Conservation (phyloP, 148 eudicot genomes). For the Talinum fruticosum region DNA sequence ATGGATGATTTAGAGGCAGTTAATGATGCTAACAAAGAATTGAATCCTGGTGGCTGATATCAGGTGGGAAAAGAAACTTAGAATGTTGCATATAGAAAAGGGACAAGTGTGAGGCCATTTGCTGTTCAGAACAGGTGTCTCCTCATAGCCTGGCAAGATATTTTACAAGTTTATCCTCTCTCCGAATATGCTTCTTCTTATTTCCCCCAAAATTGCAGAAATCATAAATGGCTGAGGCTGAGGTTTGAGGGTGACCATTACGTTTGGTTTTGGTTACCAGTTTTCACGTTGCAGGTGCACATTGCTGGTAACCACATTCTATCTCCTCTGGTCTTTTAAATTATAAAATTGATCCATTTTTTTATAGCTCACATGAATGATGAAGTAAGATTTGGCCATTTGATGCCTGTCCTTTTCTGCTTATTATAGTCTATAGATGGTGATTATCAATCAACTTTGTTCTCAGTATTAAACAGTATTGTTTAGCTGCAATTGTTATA, state of each 20-base stretch:
- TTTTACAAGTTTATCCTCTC: not conserved
- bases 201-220: not conserved
- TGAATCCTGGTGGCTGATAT: not conserved
- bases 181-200: no score
- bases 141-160: not conserved
- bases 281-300: not conserved
- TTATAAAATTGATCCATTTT: no score
- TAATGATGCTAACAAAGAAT: not conserved
- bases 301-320: not conserved
- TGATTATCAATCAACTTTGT: no score
- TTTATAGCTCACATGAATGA: no score
- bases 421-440: no score
- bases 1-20: not conserved
- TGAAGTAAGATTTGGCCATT: no score
- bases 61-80: not conserved
- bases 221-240: no score
- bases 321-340: not conserved
- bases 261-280: not conserved
- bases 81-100: not conserved
- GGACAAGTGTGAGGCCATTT: not conserved
- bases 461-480: no score
- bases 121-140: not conserved
- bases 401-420: no score
- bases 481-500: no score
- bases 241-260: not conserved